These are phyloP conservation scores for Termitomyces sp. DNA, from an alignment of 768 basidiomycete species.

Conservation along the genomic window DNA sequence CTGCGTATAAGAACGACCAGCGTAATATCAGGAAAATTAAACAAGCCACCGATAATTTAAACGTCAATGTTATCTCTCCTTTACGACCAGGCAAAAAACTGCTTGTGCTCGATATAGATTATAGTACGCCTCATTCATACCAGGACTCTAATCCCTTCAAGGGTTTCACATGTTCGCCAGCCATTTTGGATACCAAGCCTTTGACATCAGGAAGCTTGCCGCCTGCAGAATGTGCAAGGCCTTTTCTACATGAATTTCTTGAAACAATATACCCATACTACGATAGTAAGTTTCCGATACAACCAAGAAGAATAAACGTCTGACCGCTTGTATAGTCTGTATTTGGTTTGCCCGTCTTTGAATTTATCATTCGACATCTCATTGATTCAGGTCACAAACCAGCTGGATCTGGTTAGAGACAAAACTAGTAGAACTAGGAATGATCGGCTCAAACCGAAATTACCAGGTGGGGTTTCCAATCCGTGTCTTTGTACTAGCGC, in stretches of 20 bases:
- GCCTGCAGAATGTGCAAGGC: slow-evolving; percentile 76
- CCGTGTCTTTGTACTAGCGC: not conserved
- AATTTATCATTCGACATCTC: not conserved
- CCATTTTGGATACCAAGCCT: slow-evolving; percentile 82
- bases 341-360: slow-evolving; percentile 54
- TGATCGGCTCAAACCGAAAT: slow-evolving; percentile 64
- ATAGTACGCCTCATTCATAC: slow-evolving; percentile 44
- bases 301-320: not conserved
- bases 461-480: slow-evolving; percentile 51
- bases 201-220: slow-evolving; percentile 78
- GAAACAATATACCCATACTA: slow-evolving; percentile 77
- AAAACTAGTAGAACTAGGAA: slow-evolving; percentile 81
- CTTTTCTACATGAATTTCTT: slow-evolving; percentile 79
- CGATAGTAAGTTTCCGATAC: slow-evolving; percentile 44
- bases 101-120: slow-evolving; percentile 85
- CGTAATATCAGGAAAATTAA: slow-evolving; percentile 79
- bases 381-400: slow-evolving; percentile 63
- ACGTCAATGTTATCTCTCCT: slow-evolving; percentile 69
- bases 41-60: slow-evolving; percentile 60
- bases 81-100: slow-evolving; percentile 73
- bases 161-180: slow-evolving; percentile 27
- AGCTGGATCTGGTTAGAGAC: slow-evolving; percentile 88
- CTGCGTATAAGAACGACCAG: slow-evolving; percentile 66
- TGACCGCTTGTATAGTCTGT: slow-evolving; percentile 39
- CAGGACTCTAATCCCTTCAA: not conserved